Percentiles rank a stretch among this genome's conserved stretches.
These are phyloP conservation scores for Biancaea sappan DNA, from an alignment of 306 rosid genomes.

Conservation along the genomic window DNA sequence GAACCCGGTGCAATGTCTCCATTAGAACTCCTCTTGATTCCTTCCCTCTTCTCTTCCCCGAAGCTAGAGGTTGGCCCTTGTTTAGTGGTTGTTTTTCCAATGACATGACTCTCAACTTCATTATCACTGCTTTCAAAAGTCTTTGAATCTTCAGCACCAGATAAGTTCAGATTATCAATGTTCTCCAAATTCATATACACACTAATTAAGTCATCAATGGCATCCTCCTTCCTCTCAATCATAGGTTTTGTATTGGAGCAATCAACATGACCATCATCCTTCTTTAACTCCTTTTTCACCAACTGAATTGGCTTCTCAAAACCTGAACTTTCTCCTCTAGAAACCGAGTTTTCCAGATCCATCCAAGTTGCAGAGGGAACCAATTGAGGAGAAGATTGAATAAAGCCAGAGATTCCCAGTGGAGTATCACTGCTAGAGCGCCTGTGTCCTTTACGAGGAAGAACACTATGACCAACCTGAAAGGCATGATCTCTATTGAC, in stretches of 20 bases:
- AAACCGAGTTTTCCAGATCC: conserved; percentile 41
- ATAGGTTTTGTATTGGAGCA: conserved; percentile 36
- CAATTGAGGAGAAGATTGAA: conserved; percentile 57
- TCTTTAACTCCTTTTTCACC: conserved; percentile 41
- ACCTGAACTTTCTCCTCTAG: conserved; percentile 45
- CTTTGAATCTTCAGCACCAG: conserved; percentile 70
- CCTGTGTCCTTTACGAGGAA: conserved; percentile 82
- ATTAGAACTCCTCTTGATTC: conserved; percentile 63
- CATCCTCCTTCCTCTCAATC: conserved; percentile 51
- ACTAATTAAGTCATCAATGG: conserved; percentile 64
- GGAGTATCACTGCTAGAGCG: conserved; percentile 81
- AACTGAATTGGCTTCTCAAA: conserved; percentile 55
- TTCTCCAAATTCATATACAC: conserved; percentile 76
- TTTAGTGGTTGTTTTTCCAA: conserved; percentile 36
- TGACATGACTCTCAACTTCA: conserved; percentile 71
- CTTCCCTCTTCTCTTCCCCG: conserved; percentile 62
- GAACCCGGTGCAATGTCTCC: conserved; percentile 49
- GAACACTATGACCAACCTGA: conserved; percentile 64
- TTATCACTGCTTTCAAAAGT: conserved; percentile 84
- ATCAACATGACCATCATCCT: conserved; percentile 38
- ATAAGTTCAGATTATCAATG: conserved; percentile 54
- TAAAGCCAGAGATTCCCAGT: conserved; percentile 60
- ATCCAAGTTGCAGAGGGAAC: conserved; percentile 42
- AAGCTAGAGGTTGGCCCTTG: conserved; percentile 49
- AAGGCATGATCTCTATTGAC: conserved; percentile 40